Conservation (phyloP, 176 grass and related monocot species). For the Lolium perenne region DNA sequence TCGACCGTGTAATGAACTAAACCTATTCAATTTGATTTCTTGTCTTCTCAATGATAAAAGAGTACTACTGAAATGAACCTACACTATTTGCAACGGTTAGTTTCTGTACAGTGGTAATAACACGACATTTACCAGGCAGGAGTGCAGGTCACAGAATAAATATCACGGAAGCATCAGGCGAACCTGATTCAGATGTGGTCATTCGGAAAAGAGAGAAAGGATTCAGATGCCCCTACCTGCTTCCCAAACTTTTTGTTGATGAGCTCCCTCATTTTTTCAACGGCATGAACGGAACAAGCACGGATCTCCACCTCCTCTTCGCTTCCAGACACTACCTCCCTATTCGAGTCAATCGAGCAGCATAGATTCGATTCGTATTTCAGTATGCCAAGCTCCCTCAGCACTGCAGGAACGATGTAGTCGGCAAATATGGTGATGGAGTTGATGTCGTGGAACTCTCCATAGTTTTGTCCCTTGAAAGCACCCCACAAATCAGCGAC, state of each 20-base stretch:
- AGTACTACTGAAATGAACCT: not conserved
- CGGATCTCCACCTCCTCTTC: slow-evolving; percentile 92
- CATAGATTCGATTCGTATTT: slow-evolving; percentile 78
- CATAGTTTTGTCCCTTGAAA: slow-evolving; percentile 79
- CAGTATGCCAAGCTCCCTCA: slow-evolving; percentile 84
- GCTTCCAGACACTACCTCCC: slow-evolving; percentile 78
- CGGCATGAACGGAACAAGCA: slow-evolving; percentile 86
- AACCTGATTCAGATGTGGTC: slow-evolving; percentile 21
- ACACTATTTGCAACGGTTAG: not conserved
- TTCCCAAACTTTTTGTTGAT: slow-evolving; percentile 81
- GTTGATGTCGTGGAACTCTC: slow-evolving; percentile 73
- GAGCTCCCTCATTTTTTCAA: slow-evolving; percentile 93
- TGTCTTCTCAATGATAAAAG: not conserved
- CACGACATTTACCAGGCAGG: not conserved
- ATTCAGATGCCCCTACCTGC: slow-evolving; percentile 60
- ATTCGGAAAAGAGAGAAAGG: not conserved
- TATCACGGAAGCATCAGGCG: slow-evolving; percentile 22
- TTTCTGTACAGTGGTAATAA: not conserved
- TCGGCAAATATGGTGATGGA: slow-evolving; percentile 95
- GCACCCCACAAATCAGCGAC: slow-evolving; percentile 94
- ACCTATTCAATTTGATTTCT: not conserved
- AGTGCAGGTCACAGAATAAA: slow-evolving; percentile 15
- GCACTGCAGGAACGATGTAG: slow-evolving; percentile 83
- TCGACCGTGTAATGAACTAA: not conserved
- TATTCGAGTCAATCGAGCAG: slow-evolving; percentile 69